Percentiles rank a stretch among this genome's conserved stretches.
Conservation (phyloP, 768 basidiomycete genomes). For the Coprinopsis cinerea region DNA sequence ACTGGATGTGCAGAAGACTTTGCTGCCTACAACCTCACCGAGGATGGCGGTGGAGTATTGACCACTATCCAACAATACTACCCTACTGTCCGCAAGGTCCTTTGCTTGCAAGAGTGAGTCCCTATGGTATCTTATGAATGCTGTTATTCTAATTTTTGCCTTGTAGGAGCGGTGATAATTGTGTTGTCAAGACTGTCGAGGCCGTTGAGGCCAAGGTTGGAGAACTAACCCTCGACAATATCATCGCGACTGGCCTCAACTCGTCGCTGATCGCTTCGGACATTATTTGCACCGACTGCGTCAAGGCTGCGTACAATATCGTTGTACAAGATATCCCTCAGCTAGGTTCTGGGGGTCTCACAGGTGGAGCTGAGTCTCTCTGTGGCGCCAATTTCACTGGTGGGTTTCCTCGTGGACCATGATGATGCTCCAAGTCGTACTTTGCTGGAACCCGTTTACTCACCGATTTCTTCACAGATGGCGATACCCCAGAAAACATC, state of each 20-base stretch:
- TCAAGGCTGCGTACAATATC: constrained; percentile 46
- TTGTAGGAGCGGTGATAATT: constrained; percentile 36
- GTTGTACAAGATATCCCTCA: constrained; percentile 30
- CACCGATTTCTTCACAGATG: constrained; percentile 25
- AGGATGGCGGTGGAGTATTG: constrained; percentile 20
- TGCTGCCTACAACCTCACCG: constrained; percentile 21
- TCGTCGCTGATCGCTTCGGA: constrained; percentile 25
- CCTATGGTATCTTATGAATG: background rate
- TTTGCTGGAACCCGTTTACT: background rate
- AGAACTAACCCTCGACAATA: constrained; percentile 29
- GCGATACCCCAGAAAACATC: constrained; percentile 30
- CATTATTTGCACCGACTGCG: constrained; percentile 47
- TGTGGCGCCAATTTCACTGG: constrained; percentile 52
- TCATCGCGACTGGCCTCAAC: constrained; percentile 18
- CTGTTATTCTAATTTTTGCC: constrained; percentile 1
- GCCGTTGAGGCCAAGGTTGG: constrained; percentile 39
- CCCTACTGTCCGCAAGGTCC: constrained; percentile 47
- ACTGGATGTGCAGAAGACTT: constrained; percentile 39
- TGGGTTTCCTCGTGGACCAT: constrained; percentile 22
- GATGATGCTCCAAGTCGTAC: background rate
- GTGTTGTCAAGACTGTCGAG: constrained; percentile 51
- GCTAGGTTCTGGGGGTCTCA: constrained; percentile 22
- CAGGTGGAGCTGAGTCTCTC: constrained; percentile 25
- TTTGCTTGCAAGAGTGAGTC: constrained; percentile 64
- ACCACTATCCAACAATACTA: constrained; percentile 47